Base-by-base conservation (phyloP, 2,329 filamentous ascomycete genomes). In the Trematosphaeria pertusa region DNA sequence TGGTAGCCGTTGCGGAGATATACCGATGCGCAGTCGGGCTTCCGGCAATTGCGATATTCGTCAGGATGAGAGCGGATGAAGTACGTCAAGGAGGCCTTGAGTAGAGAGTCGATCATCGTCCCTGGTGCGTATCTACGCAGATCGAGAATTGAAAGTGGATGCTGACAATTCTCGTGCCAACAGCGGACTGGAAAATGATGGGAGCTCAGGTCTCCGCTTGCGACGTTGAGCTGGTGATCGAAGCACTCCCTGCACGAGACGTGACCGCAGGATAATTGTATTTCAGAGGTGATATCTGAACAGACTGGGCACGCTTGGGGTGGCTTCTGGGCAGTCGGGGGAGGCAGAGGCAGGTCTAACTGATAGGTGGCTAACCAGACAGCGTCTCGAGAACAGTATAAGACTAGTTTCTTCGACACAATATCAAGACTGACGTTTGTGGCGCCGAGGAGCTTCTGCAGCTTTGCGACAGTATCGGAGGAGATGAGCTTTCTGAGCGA, bases 11-110 rank as follows among this genome's bases (percentile, higher is more conserved):
- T 37, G 15, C 24, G 39, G 7, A 45, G 18, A 36, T 61, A 61
- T 21, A 62, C 43, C 39, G 48, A 42, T 15, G 46, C 37, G 40
- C 59, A 62, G 33, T 62, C 56, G 15, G 57, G 48, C 2, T 47
- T 55, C 4, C 51, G 49, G 36, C 59, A 59, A 18, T 59, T 43
- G 19, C 52, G 55, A 32, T 53, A 62, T 12, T 44, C 31, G 19
- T 37, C 41, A 3, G 52, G 40, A 17, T 26, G 41, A 11, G 42
- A 52, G 8, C 51, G 54, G 31, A 62, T 46, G 22, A 55, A 41
- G n/a, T 34, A 35, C 10, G 28, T 54, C 18, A 60, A 41, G 11
- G 57, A 57, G 4, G 50, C 42, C 26, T 54, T 45, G 6, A 59
- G 37, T 5, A 60, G 14, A 7, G 33, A 35, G 19, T 53, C 46